These are phyloP conservation scores for Lactarius evosmus DNA, from an alignment of 768 basidiomycete species.

Conservation along the genomic window DNA sequence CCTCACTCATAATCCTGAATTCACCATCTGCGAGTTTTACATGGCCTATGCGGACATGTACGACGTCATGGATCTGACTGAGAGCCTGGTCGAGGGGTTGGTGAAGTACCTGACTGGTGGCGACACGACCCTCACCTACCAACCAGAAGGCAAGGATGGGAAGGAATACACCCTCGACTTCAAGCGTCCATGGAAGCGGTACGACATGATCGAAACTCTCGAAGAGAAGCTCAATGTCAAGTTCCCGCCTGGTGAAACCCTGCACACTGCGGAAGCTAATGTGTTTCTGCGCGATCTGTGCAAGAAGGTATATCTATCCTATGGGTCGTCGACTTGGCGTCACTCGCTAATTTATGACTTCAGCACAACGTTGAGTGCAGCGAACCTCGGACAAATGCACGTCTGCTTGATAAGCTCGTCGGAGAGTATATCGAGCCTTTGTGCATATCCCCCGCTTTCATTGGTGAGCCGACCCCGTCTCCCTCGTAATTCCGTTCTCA, in stretches of 20 bases:
- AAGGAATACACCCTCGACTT: conserved; percentile 81
- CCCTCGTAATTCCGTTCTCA: not conserved
- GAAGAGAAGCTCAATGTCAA: conserved; percentile 90
- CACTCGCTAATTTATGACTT: not conserved
- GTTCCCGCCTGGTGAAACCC: conserved; percentile 89
- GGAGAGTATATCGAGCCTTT: conserved; percentile 97
- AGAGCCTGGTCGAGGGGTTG: conserved; percentile 83
- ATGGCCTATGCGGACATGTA: conserved; percentile 99
- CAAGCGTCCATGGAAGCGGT: conserved; percentile 93
- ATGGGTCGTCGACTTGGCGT: not conserved
- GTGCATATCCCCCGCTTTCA: conserved; percentile 95
- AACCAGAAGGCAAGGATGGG: conserved; percentile 91
- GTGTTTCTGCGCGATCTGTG: conserved; percentile 82
- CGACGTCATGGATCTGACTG: conserved; percentile 97
- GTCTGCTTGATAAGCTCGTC: conserved; percentile 97
- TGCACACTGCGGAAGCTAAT: conserved; percentile 87
- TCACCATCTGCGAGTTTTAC: conserved; percentile 99
- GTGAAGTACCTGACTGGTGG: conserved; percentile 85
- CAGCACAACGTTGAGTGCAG: conserved; percentile 96
- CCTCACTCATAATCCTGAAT: conserved; percentile 98
- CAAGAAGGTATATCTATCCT: conserved; percentile 56
- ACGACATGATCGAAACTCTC: conserved; percentile 95
- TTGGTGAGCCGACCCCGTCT: conserved; percentile 48
- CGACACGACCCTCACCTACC: conserved; percentile 74
- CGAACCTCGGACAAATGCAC: conserved; percentile 92